A percentile compares a stretch with the other conserved stretches of the same genome.
These are phyloP conservation scores for Babesia ovis DNA, from an alignment of 169 alveolate genomes.

Conservation along the genomic window DNA sequence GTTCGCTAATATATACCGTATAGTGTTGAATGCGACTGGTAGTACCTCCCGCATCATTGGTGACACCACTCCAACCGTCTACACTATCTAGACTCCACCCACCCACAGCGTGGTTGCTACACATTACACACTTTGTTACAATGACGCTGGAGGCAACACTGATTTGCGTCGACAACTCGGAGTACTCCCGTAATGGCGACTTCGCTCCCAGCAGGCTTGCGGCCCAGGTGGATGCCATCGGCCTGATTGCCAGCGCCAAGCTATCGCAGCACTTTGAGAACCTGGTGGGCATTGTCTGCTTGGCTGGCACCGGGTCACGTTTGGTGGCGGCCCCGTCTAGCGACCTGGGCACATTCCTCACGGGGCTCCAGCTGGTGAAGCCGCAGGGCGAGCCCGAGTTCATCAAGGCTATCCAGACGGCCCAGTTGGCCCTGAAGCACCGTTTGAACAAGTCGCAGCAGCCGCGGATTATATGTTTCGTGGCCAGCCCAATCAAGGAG, in stretches of 20 bases:
- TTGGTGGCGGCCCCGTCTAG: conserved; percentile 90
- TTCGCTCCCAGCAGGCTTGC: conserved; percentile 90
- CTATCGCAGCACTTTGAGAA: conserved; percentile 87
- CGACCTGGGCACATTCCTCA: conserved; percentile 87
- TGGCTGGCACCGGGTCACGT: conserved; percentile 93
- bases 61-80: not conserved
- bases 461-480: conserved; percentile 93
- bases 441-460: conserved; percentile 91
- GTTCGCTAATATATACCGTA: no score
- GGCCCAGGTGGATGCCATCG: conserved; percentile 85
- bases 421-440: conserved; percentile 95
- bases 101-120: not conserved
- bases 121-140: conserved; percentile 29
- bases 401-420: conserved; percentile 88
- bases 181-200: conserved; percentile 95
- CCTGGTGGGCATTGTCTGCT: conserved; percentile 91
- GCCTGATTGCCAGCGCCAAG: conserved; percentile 69
- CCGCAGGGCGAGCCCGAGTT: conserved; percentile 89
- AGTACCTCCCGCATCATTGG: not conserved
- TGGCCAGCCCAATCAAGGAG: conserved; percentile 91
- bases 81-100: not conserved
- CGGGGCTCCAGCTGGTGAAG: conserved; percentile 80
- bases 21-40: no score
- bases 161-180: conserved; percentile 95
- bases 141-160: conserved; percentile 96